phyloP scores from a whole-genome alignment of 176 grass and related monocot species.

The Metroxylon sagu region DNA sequence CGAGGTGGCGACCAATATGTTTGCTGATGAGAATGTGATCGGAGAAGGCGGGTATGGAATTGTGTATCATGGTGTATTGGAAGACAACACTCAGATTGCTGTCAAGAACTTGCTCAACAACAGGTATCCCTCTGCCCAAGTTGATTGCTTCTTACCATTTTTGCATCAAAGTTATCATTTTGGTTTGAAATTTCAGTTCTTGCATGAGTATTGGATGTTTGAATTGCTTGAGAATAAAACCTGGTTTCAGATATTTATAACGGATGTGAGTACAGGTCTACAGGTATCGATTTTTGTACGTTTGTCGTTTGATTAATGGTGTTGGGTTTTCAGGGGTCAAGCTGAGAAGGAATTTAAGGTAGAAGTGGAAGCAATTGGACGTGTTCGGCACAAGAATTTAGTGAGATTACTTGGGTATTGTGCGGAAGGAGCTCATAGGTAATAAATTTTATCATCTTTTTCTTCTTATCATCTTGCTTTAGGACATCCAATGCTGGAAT shows the following conservation, averaged over 20 bases:
- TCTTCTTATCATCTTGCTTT: too few relatives aligned
- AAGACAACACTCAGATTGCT: constrained; percentile 70
- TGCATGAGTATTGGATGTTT: too few relatives aligned
- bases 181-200: constrained; percentile 2
- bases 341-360: constrained; percentile 19
- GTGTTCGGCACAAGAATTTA: constrained; percentile 12
- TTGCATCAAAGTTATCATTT: neutral
- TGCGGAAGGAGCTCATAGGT: constrained; percentile 35
- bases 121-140: constrained; percentile 37
- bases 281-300: too few relatives aligned
- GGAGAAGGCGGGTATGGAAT: constrained; percentile 95
- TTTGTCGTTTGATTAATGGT: too few relatives aligned
- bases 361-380: constrained; percentile 20
- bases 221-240: too few relatives aligned
- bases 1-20: constrained; percentile 67
- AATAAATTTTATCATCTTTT: constrained; percentile 4
- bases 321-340: constrained; percentile 19
- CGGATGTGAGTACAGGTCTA: too few relatives aligned
- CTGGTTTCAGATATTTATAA: too few relatives aligned
- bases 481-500: too few relatives aligned
- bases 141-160: constrained; percentile 11
- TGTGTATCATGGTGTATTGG: constrained; percentile 80
- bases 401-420: constrained; percentile 14
- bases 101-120: constrained; percentile 95
- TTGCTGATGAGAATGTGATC: constrained; percentile 78